phyloP scores from a whole-genome alignment of 2,329 filamentous ascomycete species.

The Escovopsis sp. region DNA sequence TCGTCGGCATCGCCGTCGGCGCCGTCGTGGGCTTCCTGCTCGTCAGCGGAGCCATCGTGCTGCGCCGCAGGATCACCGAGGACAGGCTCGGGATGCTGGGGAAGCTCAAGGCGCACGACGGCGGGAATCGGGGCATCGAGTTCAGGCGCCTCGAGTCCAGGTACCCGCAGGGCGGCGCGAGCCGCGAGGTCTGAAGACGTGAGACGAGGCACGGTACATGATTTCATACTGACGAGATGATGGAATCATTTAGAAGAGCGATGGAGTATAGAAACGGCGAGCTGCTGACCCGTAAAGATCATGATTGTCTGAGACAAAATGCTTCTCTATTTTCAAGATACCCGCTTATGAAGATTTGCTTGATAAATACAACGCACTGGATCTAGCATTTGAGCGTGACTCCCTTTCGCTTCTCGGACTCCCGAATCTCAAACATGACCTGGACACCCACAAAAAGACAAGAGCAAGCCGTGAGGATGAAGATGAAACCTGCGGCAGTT shows the following conservation, averaged over 20 bases:
- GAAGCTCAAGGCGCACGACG: constrained; percentile 17
- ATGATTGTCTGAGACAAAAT: neutral
- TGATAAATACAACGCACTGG: neutral
- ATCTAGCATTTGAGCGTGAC: constrained; percentile 66
- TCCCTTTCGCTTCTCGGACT: constrained; percentile 69
- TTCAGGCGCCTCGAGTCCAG: too few relatives aligned
- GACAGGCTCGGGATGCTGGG: constrained; percentile 28
- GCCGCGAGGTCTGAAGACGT: too few relatives aligned
- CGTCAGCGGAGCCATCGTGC: constrained; percentile 34
- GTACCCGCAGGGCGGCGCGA: too few relatives aligned
- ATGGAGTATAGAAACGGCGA: neutral
- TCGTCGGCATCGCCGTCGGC: constrained; percentile 41
- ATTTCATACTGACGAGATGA: constrained; percentile 15
- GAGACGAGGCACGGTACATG: constrained; percentile 5
- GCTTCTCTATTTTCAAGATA: neutral
- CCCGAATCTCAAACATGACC: constrained; percentile 91
- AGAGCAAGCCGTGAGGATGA: constrained; percentile 56
- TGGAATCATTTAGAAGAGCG: neutral
- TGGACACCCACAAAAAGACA: constrained; percentile 75
- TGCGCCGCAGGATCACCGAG: constrained; percentile 36
- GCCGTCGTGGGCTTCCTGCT: constrained; percentile 38
- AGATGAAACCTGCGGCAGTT: constrained; percentile 44
- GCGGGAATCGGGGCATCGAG: too few relatives aligned
- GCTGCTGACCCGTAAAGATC: neutral
- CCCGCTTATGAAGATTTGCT: neutral